Conservation (phyloP, 2,329 filamentous ascomycete genomes). For the Teratosphaeria zuluensis region DNA sequence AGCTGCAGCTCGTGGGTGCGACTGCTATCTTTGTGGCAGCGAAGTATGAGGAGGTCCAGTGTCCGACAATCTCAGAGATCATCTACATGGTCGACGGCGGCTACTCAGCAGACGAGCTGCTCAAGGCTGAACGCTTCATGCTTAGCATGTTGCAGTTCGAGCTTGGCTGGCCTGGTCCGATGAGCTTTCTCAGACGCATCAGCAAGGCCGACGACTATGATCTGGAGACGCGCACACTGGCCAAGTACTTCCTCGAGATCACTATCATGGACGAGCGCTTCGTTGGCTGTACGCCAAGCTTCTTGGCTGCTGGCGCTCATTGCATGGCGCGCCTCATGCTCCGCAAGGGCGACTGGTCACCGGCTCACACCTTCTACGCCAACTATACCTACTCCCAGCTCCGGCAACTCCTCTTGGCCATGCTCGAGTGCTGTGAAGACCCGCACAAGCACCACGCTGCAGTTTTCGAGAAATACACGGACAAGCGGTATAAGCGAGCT, state of each 20-base stretch:
- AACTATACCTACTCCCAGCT: constrained; percentile 85
- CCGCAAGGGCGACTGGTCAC: constrained; percentile 79
- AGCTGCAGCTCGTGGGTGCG: constrained; percentile 90
- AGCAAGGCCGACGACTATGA: constrained; percentile 99
- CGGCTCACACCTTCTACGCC: constrained; percentile 81
- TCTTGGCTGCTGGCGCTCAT: constrained; percentile 81
- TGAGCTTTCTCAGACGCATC: constrained; percentile 94
- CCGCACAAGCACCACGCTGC: constrained; percentile 73
- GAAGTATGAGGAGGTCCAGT: constrained; percentile 99
- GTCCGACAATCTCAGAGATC: constrained; percentile 87
- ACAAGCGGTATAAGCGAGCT: constrained; percentile 77
- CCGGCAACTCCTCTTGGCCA: constrained; percentile 62
- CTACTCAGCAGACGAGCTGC: constrained; percentile 81
- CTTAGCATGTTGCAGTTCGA: constrained; percentile 92
- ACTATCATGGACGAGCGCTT: constrained; percentile 98
- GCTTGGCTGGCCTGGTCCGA: constrained; percentile 94
- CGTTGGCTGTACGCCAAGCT: constrained; percentile 83
- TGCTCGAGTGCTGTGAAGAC: constrained; percentile 79
- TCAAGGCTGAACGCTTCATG: constrained; percentile 98
- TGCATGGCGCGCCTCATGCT: constrained; percentile 83
- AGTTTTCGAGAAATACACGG: constrained; percentile 85
- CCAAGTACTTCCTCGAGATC: constrained; percentile 96
- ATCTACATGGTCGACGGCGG: constrained; percentile 96
- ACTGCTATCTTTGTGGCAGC: constrained; percentile 92
- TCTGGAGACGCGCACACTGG: constrained; percentile 83